A percentile compares a stretch with the other conserved stretches of the same genome.
Conservation (phyloP, 257 asterid species). For the Hygrophila difformis region DNA sequence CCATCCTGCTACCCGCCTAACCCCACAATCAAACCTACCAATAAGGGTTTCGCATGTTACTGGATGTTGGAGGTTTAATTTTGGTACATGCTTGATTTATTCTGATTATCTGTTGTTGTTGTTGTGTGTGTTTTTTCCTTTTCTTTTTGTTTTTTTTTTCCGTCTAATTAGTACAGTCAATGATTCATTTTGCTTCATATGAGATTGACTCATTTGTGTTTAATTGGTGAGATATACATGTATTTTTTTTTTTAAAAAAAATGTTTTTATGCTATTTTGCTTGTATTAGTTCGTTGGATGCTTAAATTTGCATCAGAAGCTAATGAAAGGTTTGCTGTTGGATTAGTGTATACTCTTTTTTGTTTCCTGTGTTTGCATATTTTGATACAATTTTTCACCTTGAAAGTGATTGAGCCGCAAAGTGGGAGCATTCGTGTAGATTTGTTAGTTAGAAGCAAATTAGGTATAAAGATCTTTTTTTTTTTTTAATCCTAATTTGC, state of each 20-base stretch:
- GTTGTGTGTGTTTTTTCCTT: too few relatives aligned
- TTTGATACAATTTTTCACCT: not conserved
- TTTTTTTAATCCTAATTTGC: conserved; percentile 3
- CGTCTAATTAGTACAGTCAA: conserved; percentile 7
- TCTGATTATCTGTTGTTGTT: not conserved
- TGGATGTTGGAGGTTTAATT: conserved; percentile 16
- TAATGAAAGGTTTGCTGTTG: conserved; percentile 6
- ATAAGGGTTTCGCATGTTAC: conserved; percentile 13
- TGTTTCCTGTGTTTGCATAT: not conserved
- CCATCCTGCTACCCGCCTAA: too few relatives aligned
- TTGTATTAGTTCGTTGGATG: conserved; percentile 12
- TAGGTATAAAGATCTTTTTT: not conserved
- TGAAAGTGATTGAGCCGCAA: not conserved
- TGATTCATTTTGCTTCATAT: conserved; percentile 13
- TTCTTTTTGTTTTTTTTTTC: too few relatives aligned
- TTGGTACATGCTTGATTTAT: conserved; percentile 15
- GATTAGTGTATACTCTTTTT: conserved; percentile 2
- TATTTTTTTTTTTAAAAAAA: too few relatives aligned
- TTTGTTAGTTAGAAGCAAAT: too few relatives aligned
- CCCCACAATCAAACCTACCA: conserved; percentile 1
- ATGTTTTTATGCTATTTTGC: conserved; percentile 3
- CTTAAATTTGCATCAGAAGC: conserved; percentile 3
- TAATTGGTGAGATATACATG: not conserved
- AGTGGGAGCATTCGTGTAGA: not conserved
- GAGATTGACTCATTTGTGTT: not conserved